Conservation (phyloP, 2,329 filamentous ascomycete genomes). For the Alternaria brassicicola region DNA sequence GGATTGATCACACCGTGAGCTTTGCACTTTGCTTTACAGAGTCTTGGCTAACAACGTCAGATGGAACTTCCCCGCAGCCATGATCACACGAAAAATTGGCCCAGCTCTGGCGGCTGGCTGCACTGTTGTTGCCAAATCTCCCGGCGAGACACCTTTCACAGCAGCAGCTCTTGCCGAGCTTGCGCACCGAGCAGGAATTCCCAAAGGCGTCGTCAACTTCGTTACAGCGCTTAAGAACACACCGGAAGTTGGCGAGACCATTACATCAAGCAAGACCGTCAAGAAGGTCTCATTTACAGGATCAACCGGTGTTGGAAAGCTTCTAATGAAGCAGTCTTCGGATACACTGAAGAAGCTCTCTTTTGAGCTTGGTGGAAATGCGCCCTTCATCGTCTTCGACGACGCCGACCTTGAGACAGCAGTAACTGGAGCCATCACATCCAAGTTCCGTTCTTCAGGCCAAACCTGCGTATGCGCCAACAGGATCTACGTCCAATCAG, state of each 20-base stretch:
- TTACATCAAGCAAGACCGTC: conserved; percentile 77
- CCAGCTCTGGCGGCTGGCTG: conserved; percentile 90
- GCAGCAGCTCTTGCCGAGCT: conserved; percentile 87
- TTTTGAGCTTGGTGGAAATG: conserved; percentile 92
- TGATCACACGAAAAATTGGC: conserved; percentile 59
- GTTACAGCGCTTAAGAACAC: conserved; percentile 83
- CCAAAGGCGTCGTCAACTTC: conserved; percentile 88
- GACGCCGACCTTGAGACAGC: conserved; percentile 88
- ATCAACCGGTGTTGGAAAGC: conserved; percentile 66
- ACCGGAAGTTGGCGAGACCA: conserved; percentile 72
- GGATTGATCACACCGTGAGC: conserved; percentile 76
- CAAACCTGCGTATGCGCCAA: conserved; percentile 90
- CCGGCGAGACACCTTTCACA: conserved; percentile 90
- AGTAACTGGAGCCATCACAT: conserved; percentile 79
- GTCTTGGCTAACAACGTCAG: conserved; percentile 37
- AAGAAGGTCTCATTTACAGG: conserved; percentile 96
- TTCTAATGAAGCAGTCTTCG: conserved; percentile 91
- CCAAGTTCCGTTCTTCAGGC: conserved; percentile 92
- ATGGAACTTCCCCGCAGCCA: conserved; percentile 76
- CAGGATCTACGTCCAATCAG: conserved; percentile 78
- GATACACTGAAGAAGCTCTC: conserved; percentile 84
- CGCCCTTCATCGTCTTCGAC: conserved; percentile 96
- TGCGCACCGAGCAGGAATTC: conserved; percentile 83
- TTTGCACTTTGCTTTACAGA: not conserved
- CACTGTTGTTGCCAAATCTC: conserved; percentile 90